Evolutionary conservation across 2,329 filamentous ascomycete species (phyloP).

Genomic region (Talaromyces sp.): DNA sequence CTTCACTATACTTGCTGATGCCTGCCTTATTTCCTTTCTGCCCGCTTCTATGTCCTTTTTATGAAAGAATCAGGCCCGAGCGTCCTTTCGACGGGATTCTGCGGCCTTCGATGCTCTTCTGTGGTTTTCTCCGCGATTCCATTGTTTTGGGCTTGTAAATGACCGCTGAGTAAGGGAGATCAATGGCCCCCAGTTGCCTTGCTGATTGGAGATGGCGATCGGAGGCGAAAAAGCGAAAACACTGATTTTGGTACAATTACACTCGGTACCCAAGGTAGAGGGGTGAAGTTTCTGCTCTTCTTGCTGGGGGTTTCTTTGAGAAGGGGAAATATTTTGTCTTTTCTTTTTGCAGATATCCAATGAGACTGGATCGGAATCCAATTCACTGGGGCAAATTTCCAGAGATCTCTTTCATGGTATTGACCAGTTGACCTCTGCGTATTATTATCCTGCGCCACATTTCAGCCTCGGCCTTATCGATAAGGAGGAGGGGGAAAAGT

Average conservation of each 20-base stretch:
- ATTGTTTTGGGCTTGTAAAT: constrained; percentile 2
- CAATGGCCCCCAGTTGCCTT: not conserved
- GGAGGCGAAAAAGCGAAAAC: not conserved
- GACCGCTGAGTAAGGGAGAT: constrained; percentile 16
- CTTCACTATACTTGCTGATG: not conserved
- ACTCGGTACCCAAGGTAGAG: too few species aligned
- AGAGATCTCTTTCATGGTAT: too few species aligned
- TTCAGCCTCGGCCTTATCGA: constrained; percentile 30
- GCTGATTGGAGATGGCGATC: not conserved
- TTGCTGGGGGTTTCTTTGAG: too few species aligned
- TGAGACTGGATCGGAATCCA: too few species aligned
- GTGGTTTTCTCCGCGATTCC: constrained; percentile 25
- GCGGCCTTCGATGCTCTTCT: constrained; percentile 36
- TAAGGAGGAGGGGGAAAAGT: constrained; percentile 25
- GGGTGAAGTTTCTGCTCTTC: too few species aligned
- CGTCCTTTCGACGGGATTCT: constrained; percentile 32
- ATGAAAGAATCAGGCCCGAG: constrained; percentile 29
- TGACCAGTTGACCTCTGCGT: not conserved
- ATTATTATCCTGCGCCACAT: not conserved
- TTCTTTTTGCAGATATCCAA: not conserved
- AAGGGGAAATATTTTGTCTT: too few species aligned
- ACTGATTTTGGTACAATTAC: not conserved
- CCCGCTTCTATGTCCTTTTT: constrained; percentile 12
- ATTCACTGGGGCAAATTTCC: too few species aligned
- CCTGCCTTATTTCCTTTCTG: constrained; percentile 13